A percentile compares a stretch with the other conserved stretches of the same genome.
These are phyloP conservation scores for Trichoderma afroharzianum DNA, from an alignment of 2,329 filamentous ascomycete species.

Conservation along the genomic window DNA sequence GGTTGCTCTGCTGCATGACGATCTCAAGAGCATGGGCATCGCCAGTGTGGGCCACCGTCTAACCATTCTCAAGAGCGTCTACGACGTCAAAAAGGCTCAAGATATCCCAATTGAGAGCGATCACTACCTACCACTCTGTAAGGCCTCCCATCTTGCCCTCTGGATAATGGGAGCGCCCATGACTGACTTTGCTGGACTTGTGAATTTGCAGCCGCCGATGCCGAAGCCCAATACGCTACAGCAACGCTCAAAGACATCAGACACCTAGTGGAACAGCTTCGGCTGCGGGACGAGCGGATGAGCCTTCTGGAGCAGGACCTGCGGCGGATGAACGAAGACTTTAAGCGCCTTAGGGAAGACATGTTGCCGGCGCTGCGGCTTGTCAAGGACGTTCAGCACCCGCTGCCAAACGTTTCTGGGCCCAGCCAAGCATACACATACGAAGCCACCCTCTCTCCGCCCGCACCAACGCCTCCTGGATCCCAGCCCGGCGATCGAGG, in stretches of 20 bases:
- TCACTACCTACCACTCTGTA: constrained; percentile 91
- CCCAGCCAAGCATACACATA: constrained; percentile 45
- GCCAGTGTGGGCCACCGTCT: constrained; percentile 88
- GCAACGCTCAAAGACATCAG: constrained; percentile 93
- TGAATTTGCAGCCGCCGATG: constrained; percentile 69
- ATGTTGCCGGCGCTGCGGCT: constrained; percentile 85
- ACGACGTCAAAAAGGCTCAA: constrained; percentile 92
- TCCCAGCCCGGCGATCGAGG: constrained; percentile 47
- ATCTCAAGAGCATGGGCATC: constrained; percentile 93
- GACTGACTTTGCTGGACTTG: constrained; percentile 21
- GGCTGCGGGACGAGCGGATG: constrained; percentile 87
- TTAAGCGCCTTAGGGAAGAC: constrained; percentile 83
- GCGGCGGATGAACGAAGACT: constrained; percentile 80
- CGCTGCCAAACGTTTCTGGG: constrained; percentile 58
- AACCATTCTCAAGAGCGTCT: constrained; percentile 92
- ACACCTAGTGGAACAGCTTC: constrained; percentile 83
- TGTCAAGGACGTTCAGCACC: constrained; percentile 87
- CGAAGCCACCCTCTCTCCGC: constrained; percentile 49
- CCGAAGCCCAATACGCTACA: constrained; percentile 76
- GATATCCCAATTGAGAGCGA: constrained; percentile 88
- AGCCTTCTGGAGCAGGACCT: constrained; percentile 78
- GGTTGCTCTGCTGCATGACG: constrained; percentile 83
- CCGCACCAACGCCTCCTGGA: constrained; percentile 54
- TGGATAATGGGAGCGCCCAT: background rate
- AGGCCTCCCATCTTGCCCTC: background rate